Evolutionary conservation across 257 asterid genomes (phyloP), one percentile per base, ranked within the genome.

Genomic region (Lithospermum erythrorhizon): DNA sequence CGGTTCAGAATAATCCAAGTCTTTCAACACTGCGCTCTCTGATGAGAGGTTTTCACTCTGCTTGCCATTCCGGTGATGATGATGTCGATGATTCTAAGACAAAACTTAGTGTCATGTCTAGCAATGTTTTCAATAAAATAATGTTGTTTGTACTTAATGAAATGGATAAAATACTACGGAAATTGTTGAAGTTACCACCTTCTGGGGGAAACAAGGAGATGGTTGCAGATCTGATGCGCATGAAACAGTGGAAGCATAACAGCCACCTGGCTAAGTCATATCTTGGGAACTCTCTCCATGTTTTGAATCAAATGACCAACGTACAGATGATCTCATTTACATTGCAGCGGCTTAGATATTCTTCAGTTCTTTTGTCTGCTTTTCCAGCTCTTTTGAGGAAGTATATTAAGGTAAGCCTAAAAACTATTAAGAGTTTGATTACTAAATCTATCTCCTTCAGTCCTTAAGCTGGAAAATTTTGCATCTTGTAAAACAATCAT

Each of bases 31-130:
- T 89, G 29, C 93, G 91, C 35, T 87, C 97, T 51, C 83, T 93
- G 52, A 63, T 82, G 78, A 84, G 82, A 71, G 99, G 94, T 64
- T 93, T 77, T 67, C 84, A 95, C 41, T 66, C 81, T 72, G 97
- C 97, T 69, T 89, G 97, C 64, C 96, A 89, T 72, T 93, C 84
- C 67, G 97, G 96, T 10, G 99, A 93, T 72, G 99, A 93, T 47
- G 69, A 61, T 72, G 90, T 76, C 18, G 82, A 76, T 68, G 94
- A 93, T 66, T 66, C 86, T 14, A 58, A 76, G 2, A 66, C 78
- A 30, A 83, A 78, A 74, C 82, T 82, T 64, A 80, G 83, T 64
- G 77, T 76, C 53, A 86, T 93, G 99, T 86, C 99, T 21, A 84
- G 97, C 69, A 32, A 71, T 27, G 95, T 93, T 70, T 93, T 93